These are phyloP conservation scores for Filobasidium wieringae DNA, from an alignment of 768 basidiomycete species.

Conservation along the genomic window DNA sequence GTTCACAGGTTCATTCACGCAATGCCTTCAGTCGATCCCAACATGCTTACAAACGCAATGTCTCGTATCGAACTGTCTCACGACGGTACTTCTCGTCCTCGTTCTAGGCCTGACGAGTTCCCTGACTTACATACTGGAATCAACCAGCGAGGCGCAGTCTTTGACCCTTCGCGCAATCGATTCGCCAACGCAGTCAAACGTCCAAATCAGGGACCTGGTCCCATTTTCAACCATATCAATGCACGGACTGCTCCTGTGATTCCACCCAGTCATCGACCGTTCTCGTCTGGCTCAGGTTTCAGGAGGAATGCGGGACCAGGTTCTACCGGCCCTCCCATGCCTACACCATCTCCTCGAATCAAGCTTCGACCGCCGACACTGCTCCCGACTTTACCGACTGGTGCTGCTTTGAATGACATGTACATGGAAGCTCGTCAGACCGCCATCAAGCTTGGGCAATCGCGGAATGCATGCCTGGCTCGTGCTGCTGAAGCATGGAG, in stretches of 20 bases:
- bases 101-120: conserved; percentile 36
- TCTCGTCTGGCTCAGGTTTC: conserved; percentile 2
- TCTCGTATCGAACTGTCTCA: conserved; percentile 32
- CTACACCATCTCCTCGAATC: conserved; percentile 62
- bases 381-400: conserved; percentile 79
- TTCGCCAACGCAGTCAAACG: conserved; percentile 88
- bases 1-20: conserved; percentile 62
- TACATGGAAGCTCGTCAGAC: conserved; percentile 83
- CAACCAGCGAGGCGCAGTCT: conserved; percentile 39
- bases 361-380: conserved; percentile 70
- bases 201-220: conserved; percentile 21
- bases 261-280: not conserved
- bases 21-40: conserved; percentile 63
- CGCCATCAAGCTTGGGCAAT: conserved; percentile 82
- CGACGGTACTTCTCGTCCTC: conserved; percentile 27
- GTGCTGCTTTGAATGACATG: conserved; percentile 60
- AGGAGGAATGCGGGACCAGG: conserved; percentile 7
- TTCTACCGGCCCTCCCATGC: conserved; percentile 19
- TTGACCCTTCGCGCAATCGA: conserved; percentile 76
- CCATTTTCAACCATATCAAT: conserved; percentile 1
- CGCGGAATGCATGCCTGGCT: conserved; percentile 83
- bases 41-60: conserved; percentile 31
- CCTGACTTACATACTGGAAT: conserved; percentile 26
- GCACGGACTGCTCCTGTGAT: conserved; percentile 8
- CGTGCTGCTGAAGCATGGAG: conserved; percentile 94